Base-by-base conservation (phyloP, 176 grass and related monocot species). In the Zizania latifolia region DNA sequence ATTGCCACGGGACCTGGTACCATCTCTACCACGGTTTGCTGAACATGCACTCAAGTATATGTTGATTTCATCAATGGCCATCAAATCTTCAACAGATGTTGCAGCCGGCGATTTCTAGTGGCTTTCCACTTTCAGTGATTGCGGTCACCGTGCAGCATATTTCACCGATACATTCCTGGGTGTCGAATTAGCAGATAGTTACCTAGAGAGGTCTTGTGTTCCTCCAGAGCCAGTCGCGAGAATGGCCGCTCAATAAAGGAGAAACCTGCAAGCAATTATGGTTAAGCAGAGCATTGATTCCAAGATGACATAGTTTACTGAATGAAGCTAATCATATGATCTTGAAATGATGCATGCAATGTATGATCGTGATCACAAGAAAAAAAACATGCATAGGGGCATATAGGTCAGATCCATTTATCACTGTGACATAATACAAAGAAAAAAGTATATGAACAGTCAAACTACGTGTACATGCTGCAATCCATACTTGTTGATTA, bases 181-280 rank as follows among this genome's bases (percentile, higher is more conserved):
- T 14, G 8, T 53, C 4, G 7, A 38, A 29, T 3, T 58, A 75
- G 28, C 29, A 68, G 30, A 4, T 13, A 30, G 29, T n/a, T 23
- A 56, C 28, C 53, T 72, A 78, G 59, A 97, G 65, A 51, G 88
- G 82, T 40, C 91, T 80, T 4, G 91, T 92, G 67, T 94, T 98
- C n/a, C 84, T 78, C 94, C 89, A 81, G 60, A 98, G 86, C 94
- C 94, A 98, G 57, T 98, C 84, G 0, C 39, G 88, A 60, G 86
- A 70, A 39, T 62, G 34, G 14, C 91, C 91, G 72, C 64, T 86
- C 58, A 98, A 44, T 60, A 90, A 80, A 48, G 91, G 83, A 28
- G 88, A 91, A 84, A 98, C 94, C 91, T 94, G 40, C 48, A 82
- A 72, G 85, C n/a, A 53, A 29, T 58, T 43, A 32, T 30, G 37